A percentile compares a stretch with the other conserved stretches of the same genome.
phyloP scores from a whole-genome alignment of 1,284 basidiomycete species.

The Puccinia triticina region DNA sequence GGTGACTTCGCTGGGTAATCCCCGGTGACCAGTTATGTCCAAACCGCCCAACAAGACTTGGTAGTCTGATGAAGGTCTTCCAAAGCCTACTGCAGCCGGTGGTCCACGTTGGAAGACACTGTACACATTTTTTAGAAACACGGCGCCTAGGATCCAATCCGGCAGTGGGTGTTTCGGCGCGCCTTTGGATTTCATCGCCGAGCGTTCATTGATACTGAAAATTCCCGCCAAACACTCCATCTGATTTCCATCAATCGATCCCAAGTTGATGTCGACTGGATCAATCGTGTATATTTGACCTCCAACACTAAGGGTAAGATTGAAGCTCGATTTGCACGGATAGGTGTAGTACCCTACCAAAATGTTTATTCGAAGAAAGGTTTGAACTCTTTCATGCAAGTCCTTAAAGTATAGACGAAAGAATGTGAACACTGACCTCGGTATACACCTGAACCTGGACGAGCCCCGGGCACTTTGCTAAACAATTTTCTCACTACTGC shows the following conservation, averaged over 20 bases:
- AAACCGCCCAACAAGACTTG: slow-evolving; percentile 26
- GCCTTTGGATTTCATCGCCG: slow-evolving; percentile 1
- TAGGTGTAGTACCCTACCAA: slow-evolving; percentile 52
- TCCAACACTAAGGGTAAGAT: slow-evolving; percentile 5
- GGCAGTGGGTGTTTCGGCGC: slow-evolving; percentile 33
- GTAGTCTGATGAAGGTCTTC: slow-evolving; percentile 33
- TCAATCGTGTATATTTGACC: slow-evolving; percentile 14
- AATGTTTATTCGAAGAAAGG: slow-evolving; percentile 50
- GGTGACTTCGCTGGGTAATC: slow-evolving; percentile 11
- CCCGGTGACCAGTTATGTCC: neutral
- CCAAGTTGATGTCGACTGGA: slow-evolving; percentile 29
- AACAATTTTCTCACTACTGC: slow-evolving; percentile 56
- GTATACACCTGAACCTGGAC: slow-evolving; percentile 47
- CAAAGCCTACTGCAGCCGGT: slow-evolving; percentile 34
- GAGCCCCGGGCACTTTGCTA: slow-evolving; percentile 56
- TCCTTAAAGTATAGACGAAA: slow-evolving; percentile 54
- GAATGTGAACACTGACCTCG: slow-evolving; percentile 51
- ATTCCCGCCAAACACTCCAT: slow-evolving; percentile 32
- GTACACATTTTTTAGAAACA: slow-evolving; percentile 57
- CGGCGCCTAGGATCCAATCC: slow-evolving; percentile 59
- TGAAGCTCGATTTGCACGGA: slow-evolving; percentile 57
- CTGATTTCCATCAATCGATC: slow-evolving; percentile 24
- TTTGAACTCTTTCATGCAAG: neutral
- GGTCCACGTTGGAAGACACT: slow-evolving; percentile 33
- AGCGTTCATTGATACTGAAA: slow-evolving; percentile 17